Evolutionary conservation across 129 eudicot genomes (phyloP).

Genomic region (Flaveria linearis): DNA sequence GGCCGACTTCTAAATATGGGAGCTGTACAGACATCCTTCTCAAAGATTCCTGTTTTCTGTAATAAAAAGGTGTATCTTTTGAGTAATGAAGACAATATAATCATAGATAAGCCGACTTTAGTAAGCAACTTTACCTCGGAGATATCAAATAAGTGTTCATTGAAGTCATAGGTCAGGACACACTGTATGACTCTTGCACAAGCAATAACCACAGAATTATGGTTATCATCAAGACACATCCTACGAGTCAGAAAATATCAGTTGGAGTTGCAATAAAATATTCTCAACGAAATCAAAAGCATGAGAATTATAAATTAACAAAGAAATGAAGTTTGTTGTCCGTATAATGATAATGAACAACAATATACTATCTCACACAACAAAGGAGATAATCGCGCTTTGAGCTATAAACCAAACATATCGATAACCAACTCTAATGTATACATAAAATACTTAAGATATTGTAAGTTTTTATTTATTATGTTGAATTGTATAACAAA

Average conservation of each 20-base stretch:
- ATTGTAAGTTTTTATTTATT: not conserved
- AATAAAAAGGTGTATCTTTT: constrained; percentile 28
- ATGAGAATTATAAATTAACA: not conserved
- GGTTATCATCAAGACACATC: constrained; percentile 92
- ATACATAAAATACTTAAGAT: not conserved
- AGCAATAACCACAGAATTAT: constrained; percentile 78
- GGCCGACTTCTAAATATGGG: constrained; percentile 93
- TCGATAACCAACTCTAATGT: not conserved
- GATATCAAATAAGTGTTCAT: constrained; percentile 63
- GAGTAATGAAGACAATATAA: constrained; percentile 11
- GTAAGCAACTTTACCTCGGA: constrained; percentile 55
- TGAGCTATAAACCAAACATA: not conserved
- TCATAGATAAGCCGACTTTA: not conserved
- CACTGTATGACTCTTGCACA: constrained; percentile 82
- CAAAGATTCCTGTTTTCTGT: constrained; percentile 59
- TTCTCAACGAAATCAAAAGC: constrained; percentile 3
- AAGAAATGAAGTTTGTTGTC: not conserved
- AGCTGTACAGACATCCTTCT: constrained; percentile 64
- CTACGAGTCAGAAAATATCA: constrained; percentile 40
- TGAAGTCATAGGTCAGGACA: constrained; percentile 66
- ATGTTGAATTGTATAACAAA: not conserved
- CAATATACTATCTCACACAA: not conserved
- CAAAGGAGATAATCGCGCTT: not conserved
- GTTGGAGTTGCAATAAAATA: constrained; percentile 11
- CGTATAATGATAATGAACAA: constrained; percentile 8